Evolutionary conservation across 140 eudicot genomes (phyloP).

Genomic region (Erigeron philadelphicus): DNA sequence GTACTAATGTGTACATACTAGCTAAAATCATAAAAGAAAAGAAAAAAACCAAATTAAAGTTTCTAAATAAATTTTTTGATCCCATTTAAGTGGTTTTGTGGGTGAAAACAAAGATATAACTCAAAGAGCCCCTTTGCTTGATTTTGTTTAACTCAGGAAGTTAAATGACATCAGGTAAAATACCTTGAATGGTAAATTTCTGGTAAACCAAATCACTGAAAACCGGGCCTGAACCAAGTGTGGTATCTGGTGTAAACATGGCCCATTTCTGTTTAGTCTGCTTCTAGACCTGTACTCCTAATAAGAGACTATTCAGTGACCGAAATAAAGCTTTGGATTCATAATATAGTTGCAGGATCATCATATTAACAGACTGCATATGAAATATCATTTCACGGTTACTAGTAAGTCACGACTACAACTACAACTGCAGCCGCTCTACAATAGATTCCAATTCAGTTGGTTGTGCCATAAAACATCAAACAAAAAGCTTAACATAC

Average conservation of each 20-base stretch:
- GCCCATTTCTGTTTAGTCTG: neutral
- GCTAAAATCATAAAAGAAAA: too few relatives aligned
- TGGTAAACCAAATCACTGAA: too few relatives aligned
- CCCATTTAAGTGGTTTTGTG: too few relatives aligned
- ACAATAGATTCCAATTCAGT: constrained; percentile 22
- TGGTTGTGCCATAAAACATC: neutral
- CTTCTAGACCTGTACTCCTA: neutral
- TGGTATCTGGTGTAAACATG: neutral
- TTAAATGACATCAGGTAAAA: too few relatives aligned
- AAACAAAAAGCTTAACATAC: constrained; percentile 15
- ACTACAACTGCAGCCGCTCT: constrained; percentile 25
- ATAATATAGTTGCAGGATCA: constrained; percentile 22
- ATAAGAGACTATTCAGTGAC: neutral
- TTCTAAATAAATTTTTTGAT: too few relatives aligned
- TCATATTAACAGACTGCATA: constrained; percentile 16
- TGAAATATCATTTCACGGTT: neutral
- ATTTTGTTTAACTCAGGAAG: too few relatives aligned
- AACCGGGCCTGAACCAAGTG: neutral
- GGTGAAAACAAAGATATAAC: too few relatives aligned
- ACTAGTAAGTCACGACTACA: constrained; percentile 11
- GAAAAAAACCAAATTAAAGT: too few relatives aligned
- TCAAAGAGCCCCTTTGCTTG: too few relatives aligned
- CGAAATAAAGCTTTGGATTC: neutral
- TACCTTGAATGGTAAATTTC: too few relatives aligned
- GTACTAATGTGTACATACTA: too few relatives aligned